These are phyloP conservation scores for Kodamaea hsintzibuensis DNA, from an alignment of 805 yeast species.

Conservation along the genomic window DNA sequence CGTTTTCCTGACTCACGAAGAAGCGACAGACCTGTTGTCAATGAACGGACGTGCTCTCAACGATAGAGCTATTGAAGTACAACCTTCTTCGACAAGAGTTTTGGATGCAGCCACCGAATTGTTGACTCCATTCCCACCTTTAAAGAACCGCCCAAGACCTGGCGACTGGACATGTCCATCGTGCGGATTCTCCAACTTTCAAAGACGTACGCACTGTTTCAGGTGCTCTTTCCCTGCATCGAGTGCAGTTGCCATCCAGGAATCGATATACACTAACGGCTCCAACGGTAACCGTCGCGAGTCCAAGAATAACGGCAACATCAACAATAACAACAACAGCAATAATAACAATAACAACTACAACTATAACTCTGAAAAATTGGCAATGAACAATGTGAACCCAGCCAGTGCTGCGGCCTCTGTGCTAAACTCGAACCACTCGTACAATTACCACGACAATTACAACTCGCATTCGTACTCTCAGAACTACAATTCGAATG, in stretches of 20 bases:
- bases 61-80: constrained; percentile 78
- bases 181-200: constrained; percentile 94
- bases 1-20: constrained; percentile 81
- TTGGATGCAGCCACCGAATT: constrained; percentile 82
- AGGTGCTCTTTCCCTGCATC: constrained; percentile 88
- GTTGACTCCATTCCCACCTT: constrained; percentile 80
- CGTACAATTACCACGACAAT: constrained; percentile 8
- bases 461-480: constrained; percentile 16
- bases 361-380: constrained; percentile 12
- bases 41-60: constrained; percentile 77
- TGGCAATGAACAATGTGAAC: constrained; percentile 16
- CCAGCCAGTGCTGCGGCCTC: constrained; percentile 15
- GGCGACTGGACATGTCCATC: constrained; percentile 99
- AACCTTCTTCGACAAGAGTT: constrained; percentile 78
- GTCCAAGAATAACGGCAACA: constrained; percentile 5
- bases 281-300: constrained; percentile 7
- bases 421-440: constrained; percentile 9
- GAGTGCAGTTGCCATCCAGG: constrained; percentile 68
- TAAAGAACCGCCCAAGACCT: constrained; percentile 86
- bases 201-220: constrained; percentile 90
- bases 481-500: constrained; percentile 25
- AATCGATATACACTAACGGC: constrained; percentile 45
- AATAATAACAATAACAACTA: constrained; percentile 1
- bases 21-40: constrained; percentile 73
- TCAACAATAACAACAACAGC: constrained; percentile 2